Evolutionary conservation across 345 rosid species (phyloP), one percentile per base, ranked within the genome.

Genomic region (Populus davidiana): DNA sequence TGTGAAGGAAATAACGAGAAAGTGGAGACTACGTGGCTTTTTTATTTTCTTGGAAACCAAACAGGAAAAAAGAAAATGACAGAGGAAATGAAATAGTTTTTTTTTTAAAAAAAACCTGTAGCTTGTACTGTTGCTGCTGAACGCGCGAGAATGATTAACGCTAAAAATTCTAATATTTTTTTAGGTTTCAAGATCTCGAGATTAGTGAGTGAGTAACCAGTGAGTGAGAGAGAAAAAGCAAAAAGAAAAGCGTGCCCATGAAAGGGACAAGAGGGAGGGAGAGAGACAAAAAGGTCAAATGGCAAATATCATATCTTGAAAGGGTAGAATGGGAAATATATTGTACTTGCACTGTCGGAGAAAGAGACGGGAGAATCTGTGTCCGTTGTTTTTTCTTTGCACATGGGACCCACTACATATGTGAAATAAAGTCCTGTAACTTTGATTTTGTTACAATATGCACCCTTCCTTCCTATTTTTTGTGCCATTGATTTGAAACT

Each of bases 1-100:
- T n/a, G 56, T 5, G 36, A 50, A 14, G 29, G 39, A 29, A 44
- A 18, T 11, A 17, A 17, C 18, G 13, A 43, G 65, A 20, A 65
- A 9, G 38, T 12, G 10, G 50, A 65, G 67, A 67, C 33, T 21
- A 35, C 44, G 49, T 25, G 18, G 33, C 18, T 27, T 27, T 63
- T 63, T 63, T 25, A 33, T 11, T 25, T 41, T 49, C 20, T 74
- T 44, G 62, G 49, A 38, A 75, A 43, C 70, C 69, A 74, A 74
- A 74, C 59, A 64, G 18, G 6, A 9, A 21, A 29, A 17, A 17
- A 75, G 11, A 11, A 41, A 6, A 23, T 63, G 67, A 23, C 31
- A 1, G 67, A 1, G 67, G 67, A 25, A 62, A 25, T 29, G 35
- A 27, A 27, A 63, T 11, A 27, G 27, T 11, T 2, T 16, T 17